Conservation (phyloP, 768 basidiomycete genomes). For the Russula emetica region DNA sequence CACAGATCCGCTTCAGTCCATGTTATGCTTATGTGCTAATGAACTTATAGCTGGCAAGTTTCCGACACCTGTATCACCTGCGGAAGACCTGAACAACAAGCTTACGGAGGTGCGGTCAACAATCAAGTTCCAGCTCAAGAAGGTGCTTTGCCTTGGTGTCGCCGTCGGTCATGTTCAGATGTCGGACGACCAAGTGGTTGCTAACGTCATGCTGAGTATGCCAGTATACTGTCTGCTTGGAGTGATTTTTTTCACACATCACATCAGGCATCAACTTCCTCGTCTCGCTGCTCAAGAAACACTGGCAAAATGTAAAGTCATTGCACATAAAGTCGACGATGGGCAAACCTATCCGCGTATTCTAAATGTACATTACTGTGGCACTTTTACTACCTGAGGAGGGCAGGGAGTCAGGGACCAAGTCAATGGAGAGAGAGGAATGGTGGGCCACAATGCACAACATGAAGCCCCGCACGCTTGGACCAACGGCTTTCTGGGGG, state of each 20-base stretch:
- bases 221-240: constrained; percentile 1
- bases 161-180: constrained; percentile 97
- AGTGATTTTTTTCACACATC: background rate
- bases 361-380: constrained; percentile 46
- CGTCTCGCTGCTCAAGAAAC: constrained; percentile 98
- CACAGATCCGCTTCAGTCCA: background rate
- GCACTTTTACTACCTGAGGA: constrained; percentile 15
- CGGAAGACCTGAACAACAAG: constrained; percentile 87
- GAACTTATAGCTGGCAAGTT: constrained; percentile 84
- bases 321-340: constrained; percentile 98
- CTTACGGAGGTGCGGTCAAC: constrained; percentile 94
- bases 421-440: constrained; percentile 30
- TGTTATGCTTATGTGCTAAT: background rate
- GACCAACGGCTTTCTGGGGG: constrained; percentile 37
- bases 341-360: constrained; percentile 96
- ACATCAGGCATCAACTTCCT: constrained; percentile 94
- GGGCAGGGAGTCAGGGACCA: constrained; percentile 27
- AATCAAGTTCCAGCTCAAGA: constrained; percentile 99
- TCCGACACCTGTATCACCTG: constrained; percentile 93
- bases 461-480: constrained; percentile 37
- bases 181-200: constrained; percentile 95
- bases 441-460: constrained; percentile 66
- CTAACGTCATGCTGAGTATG: constrained; percentile 95
- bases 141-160: constrained; percentile 97
- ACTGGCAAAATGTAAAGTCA: constrained; percentile 99